These are phyloP conservation scores for Pseudocercospora fijiensis DNA, from an alignment of 2,329 filamentous ascomycete genomes.

Conservation along the genomic window DNA sequence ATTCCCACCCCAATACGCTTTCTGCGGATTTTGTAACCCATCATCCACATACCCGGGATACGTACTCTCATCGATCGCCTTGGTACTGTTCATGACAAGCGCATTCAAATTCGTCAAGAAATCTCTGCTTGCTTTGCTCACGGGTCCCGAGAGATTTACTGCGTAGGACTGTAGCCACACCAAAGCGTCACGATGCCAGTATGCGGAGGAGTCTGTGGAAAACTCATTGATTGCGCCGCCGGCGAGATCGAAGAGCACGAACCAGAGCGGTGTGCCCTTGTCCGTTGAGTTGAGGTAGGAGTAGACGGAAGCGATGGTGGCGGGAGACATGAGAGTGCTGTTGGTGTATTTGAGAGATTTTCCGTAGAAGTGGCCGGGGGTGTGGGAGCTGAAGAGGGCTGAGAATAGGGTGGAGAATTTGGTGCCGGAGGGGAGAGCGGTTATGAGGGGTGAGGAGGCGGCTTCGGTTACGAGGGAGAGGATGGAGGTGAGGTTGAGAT, in stretches of 20 bases:
- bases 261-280: slow-evolving; percentile 18
- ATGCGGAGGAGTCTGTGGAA: slow-evolving; percentile 17
- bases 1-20: slow-evolving; percentile 35
- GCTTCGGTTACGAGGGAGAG: slow-evolving; percentile 12
- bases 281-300: slow-evolving; percentile 18
- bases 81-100: background rate
- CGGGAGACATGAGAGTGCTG: slow-evolving; percentile 6
- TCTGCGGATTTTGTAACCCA: slow-evolving; percentile 33
- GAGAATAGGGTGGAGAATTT: slow-evolving; percentile 18
- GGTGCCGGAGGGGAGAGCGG: background rate
- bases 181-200: slow-evolving; percentile 23
- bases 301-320: slow-evolving; percentile 15
- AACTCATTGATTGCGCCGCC: slow-evolving; percentile 20
- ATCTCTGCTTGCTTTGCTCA: slow-evolving; percentile 4
- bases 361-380: slow-evolving; percentile 24
- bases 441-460: background rate
- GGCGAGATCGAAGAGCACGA: slow-evolving; percentile 22
- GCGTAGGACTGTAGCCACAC: slow-evolving; percentile 21
- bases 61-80: slow-evolving; percentile 17
- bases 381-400: slow-evolving; percentile 14
- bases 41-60: slow-evolving; percentile 29
- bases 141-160: slow-evolving; percentile 13
- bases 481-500: slow-evolving; percentile 21
- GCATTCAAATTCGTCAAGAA: slow-evolving; percentile 16
- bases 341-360: slow-evolving; percentile 19